Conservation (phyloP, 176 grass and related monocot genomes). For the Musa schizocarpa region DNA sequence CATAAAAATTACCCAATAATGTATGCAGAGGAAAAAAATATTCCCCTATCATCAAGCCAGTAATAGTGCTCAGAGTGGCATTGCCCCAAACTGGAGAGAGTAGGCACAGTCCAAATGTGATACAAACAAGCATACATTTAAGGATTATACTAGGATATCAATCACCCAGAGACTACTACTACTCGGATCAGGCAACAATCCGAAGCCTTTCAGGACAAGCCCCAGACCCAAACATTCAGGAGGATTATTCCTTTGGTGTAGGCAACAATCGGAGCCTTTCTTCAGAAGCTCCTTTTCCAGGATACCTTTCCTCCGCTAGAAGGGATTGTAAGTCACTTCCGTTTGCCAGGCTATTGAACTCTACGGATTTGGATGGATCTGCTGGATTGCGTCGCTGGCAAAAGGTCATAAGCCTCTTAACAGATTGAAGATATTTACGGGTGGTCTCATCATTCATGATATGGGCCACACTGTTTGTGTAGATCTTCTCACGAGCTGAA, state of each 20-base stretch:
- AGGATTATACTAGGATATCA: too few relatives aligned
- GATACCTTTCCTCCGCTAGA: constrained; percentile 28
- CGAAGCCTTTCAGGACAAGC: neutral
- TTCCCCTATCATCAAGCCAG: too few relatives aligned
- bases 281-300: neutral
- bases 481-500: constrained; percentile 72
- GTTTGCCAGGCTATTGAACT: constrained; percentile 83
- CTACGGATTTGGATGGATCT: constrained; percentile 62
- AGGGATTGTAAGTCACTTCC: constrained; percentile 62
- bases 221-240: neutral
- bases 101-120: too few relatives aligned
- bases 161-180: too few relatives aligned
- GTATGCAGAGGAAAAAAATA: too few relatives aligned
- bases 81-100: too few relatives aligned
- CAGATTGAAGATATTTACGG: constrained; percentile 60
- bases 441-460: constrained; percentile 87
- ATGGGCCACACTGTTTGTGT: constrained; percentile 61
- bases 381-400: constrained; percentile 60
- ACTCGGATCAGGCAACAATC: too few relatives aligned
- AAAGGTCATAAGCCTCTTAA: constrained; percentile 74
- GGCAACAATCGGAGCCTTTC: constrained; percentile 12
- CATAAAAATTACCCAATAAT: too few relatives aligned
- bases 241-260: neutral
- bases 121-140: too few relatives aligned
- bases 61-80: too few relatives aligned